These are phyloP conservation scores for Seiridium cupressi DNA, from an alignment of 2,329 filamentous ascomycete species.

Conservation along the genomic window DNA sequence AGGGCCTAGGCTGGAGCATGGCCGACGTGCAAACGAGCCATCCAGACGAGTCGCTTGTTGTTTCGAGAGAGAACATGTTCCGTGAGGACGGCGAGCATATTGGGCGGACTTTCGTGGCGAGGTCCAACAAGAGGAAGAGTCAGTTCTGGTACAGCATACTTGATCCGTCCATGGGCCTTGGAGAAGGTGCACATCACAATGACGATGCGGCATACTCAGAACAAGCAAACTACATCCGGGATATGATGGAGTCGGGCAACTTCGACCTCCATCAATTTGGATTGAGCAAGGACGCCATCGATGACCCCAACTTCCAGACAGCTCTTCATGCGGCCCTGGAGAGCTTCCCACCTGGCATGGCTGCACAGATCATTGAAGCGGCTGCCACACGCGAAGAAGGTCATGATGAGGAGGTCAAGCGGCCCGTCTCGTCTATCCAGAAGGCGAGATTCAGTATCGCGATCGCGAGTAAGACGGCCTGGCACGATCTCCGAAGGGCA, in stretches of 20 bases:
- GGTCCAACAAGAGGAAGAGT: neutral
- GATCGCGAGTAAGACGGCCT: neutral
- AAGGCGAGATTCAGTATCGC: neutral
- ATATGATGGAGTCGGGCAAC: slow-evolving; percentile 2
- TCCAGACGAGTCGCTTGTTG: neutral
- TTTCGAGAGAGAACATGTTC: neutral
- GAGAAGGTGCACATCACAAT: neutral
- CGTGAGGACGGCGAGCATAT: neutral
- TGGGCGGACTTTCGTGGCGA: neutral
- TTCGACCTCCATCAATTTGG: neutral
- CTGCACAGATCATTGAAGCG: neutral
- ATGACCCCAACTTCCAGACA: neutral
- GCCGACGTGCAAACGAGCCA: neutral
- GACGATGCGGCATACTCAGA: neutral
- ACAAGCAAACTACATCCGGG: slow-evolving; percentile 1
- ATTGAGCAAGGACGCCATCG: neutral
- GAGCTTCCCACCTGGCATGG: slow-evolving; percentile 1
- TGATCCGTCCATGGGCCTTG: neutral
- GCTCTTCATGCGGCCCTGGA: neutral
- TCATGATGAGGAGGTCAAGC: neutral
- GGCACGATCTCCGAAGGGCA: neutral
- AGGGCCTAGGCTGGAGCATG: neutral
- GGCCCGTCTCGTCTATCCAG: neutral
- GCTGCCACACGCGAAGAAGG: neutral
- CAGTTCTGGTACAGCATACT: neutral